A percentile compares a stretch with the other conserved stretches of the same genome.
Conservation (phyloP, 768 basidiomycete species). For the Leccinum imitatum region DNA sequence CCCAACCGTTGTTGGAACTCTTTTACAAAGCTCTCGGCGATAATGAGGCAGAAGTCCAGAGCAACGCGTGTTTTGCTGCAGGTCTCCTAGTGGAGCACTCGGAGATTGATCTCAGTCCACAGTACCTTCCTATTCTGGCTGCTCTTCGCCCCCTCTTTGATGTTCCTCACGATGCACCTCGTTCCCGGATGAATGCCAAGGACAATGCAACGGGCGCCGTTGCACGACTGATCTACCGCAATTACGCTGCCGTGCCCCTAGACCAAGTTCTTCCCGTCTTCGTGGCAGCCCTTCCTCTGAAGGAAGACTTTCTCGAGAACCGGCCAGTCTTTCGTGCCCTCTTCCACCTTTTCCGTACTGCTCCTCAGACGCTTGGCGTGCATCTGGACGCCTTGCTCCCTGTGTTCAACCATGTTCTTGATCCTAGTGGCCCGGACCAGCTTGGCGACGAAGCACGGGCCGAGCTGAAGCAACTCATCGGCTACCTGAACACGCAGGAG, state of each 20-base stretch:
- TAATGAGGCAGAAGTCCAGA: constrained; percentile 87
- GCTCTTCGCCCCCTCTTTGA: constrained; percentile 82
- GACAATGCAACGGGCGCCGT: constrained; percentile 98
- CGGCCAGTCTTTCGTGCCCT: constrained; percentile 84
- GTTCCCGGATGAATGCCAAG: constrained; percentile 75
- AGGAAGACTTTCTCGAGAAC: constrained; percentile 89
- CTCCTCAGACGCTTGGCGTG: constrained; percentile 65
- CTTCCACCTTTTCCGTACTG: constrained; percentile 82
- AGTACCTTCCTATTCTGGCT: constrained; percentile 75
- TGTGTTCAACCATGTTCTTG: constrained; percentile 81
- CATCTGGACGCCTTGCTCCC: constrained; percentile 77
- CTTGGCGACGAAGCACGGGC: constrained; percentile 75
- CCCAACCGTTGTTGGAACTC: constrained; percentile 77
- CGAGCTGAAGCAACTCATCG: constrained; percentile 73
- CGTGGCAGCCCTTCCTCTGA: constrained; percentile 78
- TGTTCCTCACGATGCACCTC: constrained; percentile 58
- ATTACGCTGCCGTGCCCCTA: constrained; percentile 75
- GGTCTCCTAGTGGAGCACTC: constrained; percentile 91
- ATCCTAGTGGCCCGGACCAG: constrained; percentile 72
- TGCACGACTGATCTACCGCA: constrained; percentile 81
- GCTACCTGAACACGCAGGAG: constrained; percentile 68
- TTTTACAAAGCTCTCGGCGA: constrained; percentile 84
- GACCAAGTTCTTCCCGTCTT: constrained; percentile 89
- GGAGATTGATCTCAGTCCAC: constrained; percentile 72
- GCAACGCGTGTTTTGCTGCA: constrained; percentile 93